Evolutionary conservation across 2,329 filamentous ascomycete genomes (phyloP), one percentile per base, ranked within the genome.

Genomic region (Pleoardoris graminearum): DNA sequence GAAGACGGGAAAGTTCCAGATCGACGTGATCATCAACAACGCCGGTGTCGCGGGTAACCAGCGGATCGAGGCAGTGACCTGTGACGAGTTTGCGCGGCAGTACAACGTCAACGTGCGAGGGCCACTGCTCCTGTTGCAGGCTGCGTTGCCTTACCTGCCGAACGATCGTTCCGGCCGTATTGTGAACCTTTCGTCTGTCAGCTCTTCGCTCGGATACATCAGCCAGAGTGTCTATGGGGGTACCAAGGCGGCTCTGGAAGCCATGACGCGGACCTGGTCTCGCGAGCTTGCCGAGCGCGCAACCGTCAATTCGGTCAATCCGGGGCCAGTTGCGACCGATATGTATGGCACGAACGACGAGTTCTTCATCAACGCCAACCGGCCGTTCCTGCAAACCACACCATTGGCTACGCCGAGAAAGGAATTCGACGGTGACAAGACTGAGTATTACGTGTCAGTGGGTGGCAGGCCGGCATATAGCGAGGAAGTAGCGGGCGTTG

Each of bases 11-110:
- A 77, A 78, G 50, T 83, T 91, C 69, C 84, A 87, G 65, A 81
- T 96, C 66, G 90, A 95, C 75, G 90, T 96, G 55, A 78, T 96
- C 48, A 78, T 96, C 78, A 95, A 96, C 81, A 96, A 95, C 72
- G 91, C 91, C 25, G 91, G 90, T 22, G 77, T 83, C 2, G 75
- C 79, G 10, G 72, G 82, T 33, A 93, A 94, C 75, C 82, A 86
- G 61, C 70, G 77, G 22, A 75, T 89, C 21, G 80, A 83, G 45
- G 82, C 88, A 23, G 82, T 90, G 57, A 82, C 81, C 3, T 68
- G 79, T 5, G 79, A 80, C 11, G 82, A 91, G 65, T 95, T 92
- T 75, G 80, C 85, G 37, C 77, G 81, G 61, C 85, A 88, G 51
- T 95, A 90, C 77, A 82, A 83, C 50, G 82, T 94, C 75, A 96